Evolutionary conservation across 148 eudicot genomes (phyloP).

Genomic region (Polygonum maritimum): DNA sequence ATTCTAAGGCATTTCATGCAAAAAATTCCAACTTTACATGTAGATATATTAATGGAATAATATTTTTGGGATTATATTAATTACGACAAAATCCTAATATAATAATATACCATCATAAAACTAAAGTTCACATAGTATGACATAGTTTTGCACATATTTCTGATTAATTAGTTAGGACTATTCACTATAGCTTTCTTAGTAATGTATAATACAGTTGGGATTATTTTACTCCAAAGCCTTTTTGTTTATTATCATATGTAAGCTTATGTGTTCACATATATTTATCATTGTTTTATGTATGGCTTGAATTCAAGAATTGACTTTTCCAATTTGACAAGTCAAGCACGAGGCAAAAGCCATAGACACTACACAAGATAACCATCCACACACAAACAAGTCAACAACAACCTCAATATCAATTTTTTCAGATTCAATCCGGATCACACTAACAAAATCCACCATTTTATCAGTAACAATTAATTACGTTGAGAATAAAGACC

Average conservation of each 20-base stretch:
- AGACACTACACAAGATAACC: neutral
- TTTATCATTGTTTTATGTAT: no score
- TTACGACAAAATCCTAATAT: no score
- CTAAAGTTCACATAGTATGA: no score
- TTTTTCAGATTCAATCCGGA: neutral
- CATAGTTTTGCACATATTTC: neutral
- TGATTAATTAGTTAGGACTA: neutral
- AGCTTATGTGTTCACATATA: no score
- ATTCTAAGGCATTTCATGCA: no score
- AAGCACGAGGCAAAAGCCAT: constrained; percentile 3
- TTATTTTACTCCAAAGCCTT: no score
- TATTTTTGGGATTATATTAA: no score
- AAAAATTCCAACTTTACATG: no score
- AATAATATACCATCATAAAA: no score
- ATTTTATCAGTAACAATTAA: neutral
- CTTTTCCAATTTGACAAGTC: neutral
- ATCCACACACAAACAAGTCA: neutral
- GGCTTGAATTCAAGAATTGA: constrained; percentile 3
- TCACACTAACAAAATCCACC: neutral
- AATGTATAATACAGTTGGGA: neutral
- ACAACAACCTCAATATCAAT: constrained; percentile 4
- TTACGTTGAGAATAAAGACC: neutral
- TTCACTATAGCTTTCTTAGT: neutral
- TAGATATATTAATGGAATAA: no score
- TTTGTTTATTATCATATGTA: no score